Base-by-base conservation (phyloP, 305 asterid species). In the Fraxinus platypoda region DNA sequence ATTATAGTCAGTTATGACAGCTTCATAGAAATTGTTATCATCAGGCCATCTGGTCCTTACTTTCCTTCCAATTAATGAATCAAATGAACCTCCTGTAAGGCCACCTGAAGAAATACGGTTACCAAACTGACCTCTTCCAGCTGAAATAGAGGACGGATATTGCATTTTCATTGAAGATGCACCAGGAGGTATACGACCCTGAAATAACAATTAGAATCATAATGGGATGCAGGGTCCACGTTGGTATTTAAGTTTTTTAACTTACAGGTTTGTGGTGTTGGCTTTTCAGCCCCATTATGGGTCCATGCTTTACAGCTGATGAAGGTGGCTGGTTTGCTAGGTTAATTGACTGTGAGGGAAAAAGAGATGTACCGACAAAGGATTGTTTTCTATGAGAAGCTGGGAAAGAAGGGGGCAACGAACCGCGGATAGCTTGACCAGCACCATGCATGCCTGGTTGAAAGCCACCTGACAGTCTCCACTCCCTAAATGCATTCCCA, bases 21-120 rank as follows among this genome's bases (percentile, higher is more conserved):
- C 99, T 84, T 93, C 99, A 84, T 95, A 95, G 73, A 95, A 95
- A 82, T 83, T 93, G 83, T 94, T 93, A 88, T 94, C 98, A 76
- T 91, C 99, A 74, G 98, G 97, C 97, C 97, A 94, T 83, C 94
- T 87, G 31, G 94, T 95, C 86, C 91, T 90, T 78, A 94, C 94
- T 92, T 83, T 95, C 89, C 92, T 88, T 79, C 99, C 99, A 64
- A 95, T 81, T 89, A 93, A 87, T 19, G 91, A 82, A 84, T 90
- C 87, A 80, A 81, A 80, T 74, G 92, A 68, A 80, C 84, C 92
- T 75, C 91, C 91, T 68, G 85, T 85, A 84, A 81, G 84, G 77
- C 91, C 89, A 84, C 93, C 92, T 80, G 94, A 84, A 68, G 88
- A 66, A 66, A 84, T 84, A 81, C 93, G 94, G 84, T 90, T 90